Percentiles rank a stretch among this genome's conserved stretches.
These are phyloP conservation scores for Aspergillus taichungensis DNA, from an alignment of 495 filamentous ascomycete species.

Conservation along the genomic window DNA sequence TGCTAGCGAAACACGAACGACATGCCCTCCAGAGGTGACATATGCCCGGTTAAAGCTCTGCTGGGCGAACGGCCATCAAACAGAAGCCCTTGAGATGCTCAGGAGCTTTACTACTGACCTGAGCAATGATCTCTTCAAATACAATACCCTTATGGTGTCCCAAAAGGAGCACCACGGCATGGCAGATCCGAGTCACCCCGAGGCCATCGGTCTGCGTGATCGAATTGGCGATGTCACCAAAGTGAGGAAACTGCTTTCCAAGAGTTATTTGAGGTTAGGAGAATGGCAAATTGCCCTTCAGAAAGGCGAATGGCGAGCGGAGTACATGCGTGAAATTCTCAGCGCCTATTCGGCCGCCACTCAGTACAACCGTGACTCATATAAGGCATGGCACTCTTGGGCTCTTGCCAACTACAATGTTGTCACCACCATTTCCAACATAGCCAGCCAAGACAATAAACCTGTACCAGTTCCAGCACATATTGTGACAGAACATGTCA, in stretches of 20 bases:
- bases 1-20: conserved; percentile 39
- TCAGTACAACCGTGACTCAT: conserved; percentile 83
- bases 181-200: conserved; percentile 35
- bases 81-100: conserved; percentile 66
- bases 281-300: conserved; percentile 85
- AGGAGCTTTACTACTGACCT: conserved; percentile 73
- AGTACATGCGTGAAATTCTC: conserved; percentile 60
- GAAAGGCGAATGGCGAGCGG: conserved; percentile 76
- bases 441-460: conserved; percentile 47
- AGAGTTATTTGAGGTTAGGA: conserved; percentile 90
- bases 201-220: conserved; percentile 29
- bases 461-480: conserved; percentile 46
- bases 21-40: conserved; percentile 65
- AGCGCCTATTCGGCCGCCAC: conserved; percentile 87
- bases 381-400: conserved; percentile 99
- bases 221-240: conserved; percentile 36
- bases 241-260: conserved; percentile 69
- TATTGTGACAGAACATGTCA: conserved; percentile 76
- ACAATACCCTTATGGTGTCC: conserved; percentile 44
- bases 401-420: conserved; percentile 98
- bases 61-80: conserved; percentile 70
- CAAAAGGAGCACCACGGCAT: conserved; percentile 33
- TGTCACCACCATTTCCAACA: conserved; percentile 64
- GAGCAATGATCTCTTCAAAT: conserved; percentile 60
- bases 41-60: conserved; percentile 93